phyloP scores from a whole-genome alignment of 1,139 yeast genomes.

The Scheffersomyces segobiensis region DNA sequence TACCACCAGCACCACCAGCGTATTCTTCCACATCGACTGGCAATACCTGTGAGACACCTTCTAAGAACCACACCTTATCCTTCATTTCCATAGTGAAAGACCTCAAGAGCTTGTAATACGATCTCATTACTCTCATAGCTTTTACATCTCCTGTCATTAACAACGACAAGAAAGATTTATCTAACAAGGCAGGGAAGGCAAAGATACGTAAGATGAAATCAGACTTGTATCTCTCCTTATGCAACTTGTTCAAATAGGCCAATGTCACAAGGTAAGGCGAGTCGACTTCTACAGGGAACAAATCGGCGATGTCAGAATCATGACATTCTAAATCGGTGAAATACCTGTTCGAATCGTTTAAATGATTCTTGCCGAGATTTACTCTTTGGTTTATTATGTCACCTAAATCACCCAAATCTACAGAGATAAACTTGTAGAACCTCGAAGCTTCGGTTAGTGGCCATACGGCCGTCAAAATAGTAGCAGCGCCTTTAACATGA shows the following conservation, averaged over 20 bases:
- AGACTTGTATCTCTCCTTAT: constrained; percentile 77
- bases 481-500: constrained; percentile 96
- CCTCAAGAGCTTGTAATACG: constrained; percentile 78
- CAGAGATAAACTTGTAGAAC: constrained; percentile 74
- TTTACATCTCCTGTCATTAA: constrained; percentile 81
- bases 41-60: constrained; percentile 83
- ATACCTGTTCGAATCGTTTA: constrained; percentile 24
- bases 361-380: constrained; percentile 16
- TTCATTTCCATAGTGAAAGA: constrained; percentile 84
- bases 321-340: constrained; percentile 75
- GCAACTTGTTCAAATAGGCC: constrained; percentile 82
- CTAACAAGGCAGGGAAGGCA: constrained; percentile 91
- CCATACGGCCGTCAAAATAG: constrained; percentile 92
- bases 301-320: constrained; percentile 79
- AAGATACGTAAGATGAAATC: constrained; percentile 86
- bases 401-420: constrained; percentile 79
- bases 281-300: constrained; percentile 79
- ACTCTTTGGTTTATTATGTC: constrained; percentile 64
- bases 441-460: constrained; percentile 80
- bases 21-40: constrained; percentile 84
- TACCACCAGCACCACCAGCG: constrained; percentile 81
- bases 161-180: constrained; percentile 70
- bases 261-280: constrained; percentile 86
- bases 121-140: constrained; percentile 88
- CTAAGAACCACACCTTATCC: constrained; percentile 90